These are phyloP conservation scores for Penicillium ochrochloron DNA, from an alignment of 495 filamentous ascomycete genomes.

Conservation along the genomic window DNA sequence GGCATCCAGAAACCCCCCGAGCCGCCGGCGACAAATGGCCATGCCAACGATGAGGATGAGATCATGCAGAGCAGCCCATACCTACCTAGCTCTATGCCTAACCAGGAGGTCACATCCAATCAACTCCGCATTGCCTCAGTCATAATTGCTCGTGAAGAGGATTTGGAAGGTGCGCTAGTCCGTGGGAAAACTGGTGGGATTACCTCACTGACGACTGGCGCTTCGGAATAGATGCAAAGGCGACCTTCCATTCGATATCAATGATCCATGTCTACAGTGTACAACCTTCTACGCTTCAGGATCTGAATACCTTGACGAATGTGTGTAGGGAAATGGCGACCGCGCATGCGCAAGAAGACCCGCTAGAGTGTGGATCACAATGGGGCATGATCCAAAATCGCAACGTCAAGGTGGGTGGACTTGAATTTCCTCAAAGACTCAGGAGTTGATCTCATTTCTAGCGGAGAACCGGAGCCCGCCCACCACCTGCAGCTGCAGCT, in stretches of 20 bases:
- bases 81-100: slow-evolving; percentile 62
- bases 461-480: slow-evolving; percentile 53
- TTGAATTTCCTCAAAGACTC: background rate
- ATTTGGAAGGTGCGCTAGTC: slow-evolving; percentile 65
- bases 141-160: slow-evolving; percentile 78
- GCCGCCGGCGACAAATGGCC: slow-evolving; percentile 37
- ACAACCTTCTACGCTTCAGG: slow-evolving; percentile 70
- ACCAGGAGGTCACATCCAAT: slow-evolving; percentile 46
- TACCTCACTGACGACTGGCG: slow-evolving; percentile 5
- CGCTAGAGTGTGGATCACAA: slow-evolving; percentile 58
- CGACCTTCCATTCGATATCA: slow-evolving; percentile 68
- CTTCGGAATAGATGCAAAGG: slow-evolving; percentile 61
- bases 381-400: slow-evolving; percentile 76
- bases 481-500: slow-evolving; percentile 29
- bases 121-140: slow-evolving; percentile 57
- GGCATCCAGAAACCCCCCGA: slow-evolving; percentile 56
- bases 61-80: slow-evolving; percentile 75
- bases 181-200: slow-evolving; percentile 5
- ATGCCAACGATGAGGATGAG: slow-evolving; percentile 64
- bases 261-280: slow-evolving; percentile 90
- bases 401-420: slow-evolving; percentile 56
- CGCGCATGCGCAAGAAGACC: slow-evolving; percentile 63
- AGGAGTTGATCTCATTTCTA: slow-evolving; percentile 31
- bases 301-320: slow-evolving; percentile 76
- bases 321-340: slow-evolving; percentile 62